Percentiles rank a stretch among this genome's conserved stretches.
phyloP scores from a whole-genome alignment of 495 filamentous ascomycete genomes.

The Penicillium coffeae region DNA sequence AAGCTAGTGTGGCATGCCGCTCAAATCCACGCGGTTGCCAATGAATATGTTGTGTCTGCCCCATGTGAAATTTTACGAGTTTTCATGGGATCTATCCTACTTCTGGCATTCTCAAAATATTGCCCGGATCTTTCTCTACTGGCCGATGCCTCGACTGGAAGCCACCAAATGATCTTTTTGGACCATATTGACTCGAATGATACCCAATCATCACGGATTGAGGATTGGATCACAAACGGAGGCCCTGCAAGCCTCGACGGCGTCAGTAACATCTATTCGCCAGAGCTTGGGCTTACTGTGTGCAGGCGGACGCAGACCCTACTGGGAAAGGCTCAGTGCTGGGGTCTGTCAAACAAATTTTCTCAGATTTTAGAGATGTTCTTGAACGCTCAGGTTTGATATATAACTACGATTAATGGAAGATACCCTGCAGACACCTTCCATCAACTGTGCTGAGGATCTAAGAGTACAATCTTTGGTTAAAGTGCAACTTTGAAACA shows the following conservation, averaged over 20 bases:
- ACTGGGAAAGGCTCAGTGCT: neutral
- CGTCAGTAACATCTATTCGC: neutral
- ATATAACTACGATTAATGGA: neutral
- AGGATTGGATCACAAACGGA: neutral
- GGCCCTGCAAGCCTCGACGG: neutral
- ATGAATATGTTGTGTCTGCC: neutral
- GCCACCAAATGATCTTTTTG: neutral
- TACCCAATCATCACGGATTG: neutral
- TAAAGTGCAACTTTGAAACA: too few relatives aligned
- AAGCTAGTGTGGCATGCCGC: neutral
- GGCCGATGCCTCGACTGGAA: neutral
- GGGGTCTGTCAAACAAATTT: neutral
- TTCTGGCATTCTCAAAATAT: neutral
- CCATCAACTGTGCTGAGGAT: too few relatives aligned
- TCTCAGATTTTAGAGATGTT: neutral
- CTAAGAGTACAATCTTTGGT: too few relatives aligned
- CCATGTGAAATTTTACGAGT: neutral
- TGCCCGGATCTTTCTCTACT: neutral
- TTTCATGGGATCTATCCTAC: neutral
- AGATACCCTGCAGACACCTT: neutral
- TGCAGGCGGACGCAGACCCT: neutral
- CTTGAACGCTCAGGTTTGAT: neutral
- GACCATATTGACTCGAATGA: neutral
- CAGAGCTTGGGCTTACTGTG: neutral
- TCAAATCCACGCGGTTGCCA: neutral